Conservation (phyloP, 2,329 filamentous ascomycete species). For the Ploettnerulaceae sp. region DNA sequence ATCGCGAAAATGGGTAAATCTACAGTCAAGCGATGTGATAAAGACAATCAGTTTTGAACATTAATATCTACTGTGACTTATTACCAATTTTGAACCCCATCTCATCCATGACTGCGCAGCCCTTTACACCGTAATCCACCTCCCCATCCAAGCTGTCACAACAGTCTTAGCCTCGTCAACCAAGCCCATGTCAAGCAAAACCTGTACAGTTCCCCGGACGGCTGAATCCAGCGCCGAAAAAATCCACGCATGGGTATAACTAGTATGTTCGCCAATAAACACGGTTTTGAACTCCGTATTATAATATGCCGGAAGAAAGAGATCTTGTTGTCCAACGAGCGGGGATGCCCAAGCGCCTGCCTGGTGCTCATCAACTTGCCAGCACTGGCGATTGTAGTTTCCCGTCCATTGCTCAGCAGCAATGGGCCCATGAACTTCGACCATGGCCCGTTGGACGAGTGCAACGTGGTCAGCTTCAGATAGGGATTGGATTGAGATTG, state of each 20-base stretch:
- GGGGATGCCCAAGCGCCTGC: conserved; percentile 59
- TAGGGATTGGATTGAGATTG: conserved; percentile 40
- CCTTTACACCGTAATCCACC: conserved; percentile 42
- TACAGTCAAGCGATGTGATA: too few species aligned
- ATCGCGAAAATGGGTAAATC: too few species aligned
- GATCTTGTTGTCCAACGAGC: conserved; percentile 58
- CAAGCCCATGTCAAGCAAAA: conserved; percentile 59
- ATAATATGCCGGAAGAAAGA: conserved; percentile 70
- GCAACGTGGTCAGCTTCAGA: conserved; percentile 57
- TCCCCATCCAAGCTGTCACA: conserved; percentile 62
- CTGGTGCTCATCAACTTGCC: conserved; percentile 57
- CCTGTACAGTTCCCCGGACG: conserved; percentile 58
- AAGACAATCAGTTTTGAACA: too few species aligned
- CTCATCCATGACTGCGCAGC: too few species aligned
- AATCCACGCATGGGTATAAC: conserved; percentile 69
- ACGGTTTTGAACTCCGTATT: conserved; percentile 60
- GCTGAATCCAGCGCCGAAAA: conserved; percentile 62
- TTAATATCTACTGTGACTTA: too few species aligned
- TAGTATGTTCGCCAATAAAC: conserved; percentile 65
- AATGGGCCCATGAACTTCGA: conserved; percentile 59
- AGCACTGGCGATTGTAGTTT: conserved; percentile 60
- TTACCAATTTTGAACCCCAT: too few species aligned
- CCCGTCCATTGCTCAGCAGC: conserved; percentile 60
- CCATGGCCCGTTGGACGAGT: conserved; percentile 59
- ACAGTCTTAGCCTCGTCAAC: conserved; percentile 66